phyloP scores from a whole-genome alignment of 768 basidiomycete species.

The Mycena floridula region DNA sequence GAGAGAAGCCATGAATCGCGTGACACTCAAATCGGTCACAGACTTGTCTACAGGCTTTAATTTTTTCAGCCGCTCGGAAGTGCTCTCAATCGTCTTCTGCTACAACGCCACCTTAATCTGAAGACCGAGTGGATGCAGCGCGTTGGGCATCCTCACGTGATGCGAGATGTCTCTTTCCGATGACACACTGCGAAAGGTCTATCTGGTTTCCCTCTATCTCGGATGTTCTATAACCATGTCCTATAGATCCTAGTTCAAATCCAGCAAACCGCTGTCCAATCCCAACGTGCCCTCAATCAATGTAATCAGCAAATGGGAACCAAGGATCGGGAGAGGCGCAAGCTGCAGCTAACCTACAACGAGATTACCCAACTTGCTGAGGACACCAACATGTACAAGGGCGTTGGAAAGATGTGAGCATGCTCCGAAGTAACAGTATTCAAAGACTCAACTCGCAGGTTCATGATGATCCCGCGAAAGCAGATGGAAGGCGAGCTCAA shows the following conservation, averaged over 20 bases:
- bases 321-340: constrained; percentile 87
- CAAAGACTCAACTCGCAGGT: constrained; percentile 51
- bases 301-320: constrained; percentile 68
- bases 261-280: constrained; percentile 83
- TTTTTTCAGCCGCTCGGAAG: too few species aligned
- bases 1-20: constrained; percentile 59
- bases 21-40: too few species aligned
- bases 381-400: constrained; percentile 83
- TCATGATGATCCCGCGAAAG: constrained; percentile 78
- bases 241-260: constrained; percentile 86
- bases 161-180: constrained; percentile 65
- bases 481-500: constrained; percentile 76
- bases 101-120: too few species aligned
- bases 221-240: constrained; percentile 15
- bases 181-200: constrained; percentile 77
- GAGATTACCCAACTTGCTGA: constrained; percentile 70
- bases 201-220: constrained; percentile 5
- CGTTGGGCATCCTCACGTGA: too few species aligned
- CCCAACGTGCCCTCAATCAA: constrained; percentile 70
- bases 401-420: constrained; percentile 90
- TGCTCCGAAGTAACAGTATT: not conserved
- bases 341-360: constrained; percentile 82
- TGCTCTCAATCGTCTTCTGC: too few species aligned
- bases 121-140: too few species aligned
- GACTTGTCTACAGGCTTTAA: not conserved